These are phyloP conservation scores for Chloranthus sessilifolius DNA, from an alignment of 164 flowering plant genomes.

Conservation along the genomic window DNA sequence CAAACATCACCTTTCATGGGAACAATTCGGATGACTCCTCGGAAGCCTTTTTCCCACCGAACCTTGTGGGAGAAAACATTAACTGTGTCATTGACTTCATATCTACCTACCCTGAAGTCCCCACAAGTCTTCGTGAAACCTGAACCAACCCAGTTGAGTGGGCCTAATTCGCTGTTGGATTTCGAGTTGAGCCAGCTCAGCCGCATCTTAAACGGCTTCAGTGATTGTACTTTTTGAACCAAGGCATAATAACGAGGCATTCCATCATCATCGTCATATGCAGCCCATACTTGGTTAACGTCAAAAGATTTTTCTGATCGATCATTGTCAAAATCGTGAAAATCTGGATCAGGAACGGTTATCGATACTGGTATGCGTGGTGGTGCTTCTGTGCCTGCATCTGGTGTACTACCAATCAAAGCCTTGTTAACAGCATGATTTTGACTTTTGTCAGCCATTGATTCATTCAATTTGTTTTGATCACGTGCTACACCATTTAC, in stretches of 20 bases:
- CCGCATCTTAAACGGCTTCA: constrained; percentile 69
- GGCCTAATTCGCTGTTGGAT: constrained; percentile 59
- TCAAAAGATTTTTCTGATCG: constrained; percentile 78
- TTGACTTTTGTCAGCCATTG: constrained; percentile 10
- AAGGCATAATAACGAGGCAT: constrained; percentile 91
- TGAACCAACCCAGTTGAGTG: constrained; percentile 56
- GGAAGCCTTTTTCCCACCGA: constrained; percentile 55
- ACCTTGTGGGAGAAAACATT: constrained; percentile 83
- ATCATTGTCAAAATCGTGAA: constrained; percentile 51
- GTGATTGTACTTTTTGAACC: constrained; percentile 65
- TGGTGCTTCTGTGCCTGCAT: neutral
- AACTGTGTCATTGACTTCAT: constrained; percentile 59
- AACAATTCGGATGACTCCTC: constrained; percentile 64
- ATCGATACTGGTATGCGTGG: constrained; percentile 37
- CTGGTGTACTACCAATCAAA: neutral
- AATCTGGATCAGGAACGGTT: constrained; percentile 55
- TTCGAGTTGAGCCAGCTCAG: constrained; percentile 67
- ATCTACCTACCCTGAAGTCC: constrained; percentile 48
- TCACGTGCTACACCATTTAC: neutral
- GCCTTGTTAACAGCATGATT: neutral
- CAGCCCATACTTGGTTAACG: constrained; percentile 91
- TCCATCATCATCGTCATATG: constrained; percentile 93
- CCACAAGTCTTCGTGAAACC: constrained; percentile 91
- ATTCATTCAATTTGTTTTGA: neutral
- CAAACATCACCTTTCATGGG: constrained; percentile 82